phyloP scores from a whole-genome alignment of 1,284 basidiomycete species.

The Crucibulum cyathiforme region DNA sequence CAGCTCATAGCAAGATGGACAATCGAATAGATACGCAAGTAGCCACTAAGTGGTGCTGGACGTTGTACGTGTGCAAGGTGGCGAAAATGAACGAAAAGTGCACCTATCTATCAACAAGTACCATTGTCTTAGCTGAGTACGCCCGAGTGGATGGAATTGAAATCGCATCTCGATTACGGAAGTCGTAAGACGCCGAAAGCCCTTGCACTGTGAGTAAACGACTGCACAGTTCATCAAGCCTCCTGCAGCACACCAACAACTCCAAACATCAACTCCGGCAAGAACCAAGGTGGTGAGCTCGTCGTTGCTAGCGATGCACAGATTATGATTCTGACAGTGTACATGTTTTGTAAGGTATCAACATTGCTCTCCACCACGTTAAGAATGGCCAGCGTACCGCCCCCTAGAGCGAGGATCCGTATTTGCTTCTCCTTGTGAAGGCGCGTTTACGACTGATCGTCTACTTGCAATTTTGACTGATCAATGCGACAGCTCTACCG shows the following conservation, averaged over 20 bases:
- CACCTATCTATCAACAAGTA: too few species aligned
- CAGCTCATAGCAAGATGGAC: too few species aligned
- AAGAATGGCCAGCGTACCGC: slow-evolving; percentile 96
- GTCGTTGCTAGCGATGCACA: slow-evolving; percentile 37
- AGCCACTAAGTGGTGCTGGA: too few species aligned
- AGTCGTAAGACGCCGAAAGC: background rate
- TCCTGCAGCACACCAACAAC: slow-evolving; percentile 44
- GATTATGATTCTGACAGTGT: slow-evolving; percentile 16
- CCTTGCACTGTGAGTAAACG: slow-evolving; percentile 30
- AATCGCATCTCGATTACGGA: background rate
- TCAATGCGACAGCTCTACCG: slow-evolving; percentile 83
- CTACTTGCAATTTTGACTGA: slow-evolving; percentile 6
- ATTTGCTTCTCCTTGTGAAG: slow-evolving; percentile 98
- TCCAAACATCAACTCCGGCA: slow-evolving; percentile 55
- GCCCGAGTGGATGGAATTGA: too few species aligned
- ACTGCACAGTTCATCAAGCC: slow-evolving; percentile 69
- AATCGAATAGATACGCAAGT: too few species aligned
- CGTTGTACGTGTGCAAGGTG: too few species aligned
- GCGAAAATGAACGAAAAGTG: too few species aligned
- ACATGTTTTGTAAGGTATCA: slow-evolving; percentile 81
- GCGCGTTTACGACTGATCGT: slow-evolving; percentile 49
- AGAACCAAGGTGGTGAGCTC: slow-evolving; percentile 81
- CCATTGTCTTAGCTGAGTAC: too few species aligned
- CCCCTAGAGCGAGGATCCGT: slow-evolving; percentile 99
- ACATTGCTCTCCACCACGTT: slow-evolving; percentile 97